Evolutionary conservation across 176 grass and related monocot genomes (phyloP), one percentile per base, ranked within the genome.

Genomic region (Eleusine indica): DNA sequence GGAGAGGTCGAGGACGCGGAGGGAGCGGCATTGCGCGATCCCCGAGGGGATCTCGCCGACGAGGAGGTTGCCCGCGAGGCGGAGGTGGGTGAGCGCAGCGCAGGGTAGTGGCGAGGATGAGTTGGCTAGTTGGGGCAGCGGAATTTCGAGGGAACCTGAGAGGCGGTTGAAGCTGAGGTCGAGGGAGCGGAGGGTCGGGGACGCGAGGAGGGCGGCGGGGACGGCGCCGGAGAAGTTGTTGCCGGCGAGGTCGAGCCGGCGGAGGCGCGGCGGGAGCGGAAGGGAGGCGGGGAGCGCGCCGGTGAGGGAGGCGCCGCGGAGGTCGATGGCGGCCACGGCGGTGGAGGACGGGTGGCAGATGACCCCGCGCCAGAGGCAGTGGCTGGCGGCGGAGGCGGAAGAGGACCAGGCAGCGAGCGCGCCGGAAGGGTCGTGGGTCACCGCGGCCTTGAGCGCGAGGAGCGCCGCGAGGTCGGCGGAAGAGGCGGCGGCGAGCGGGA

Each of bases 341-440:
- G 71, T 16, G 40, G 86, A 83, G 70, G 30, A 28, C 22, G 83
- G 68, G 57, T 77, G 56, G 83, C 89, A 94, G 71, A 71, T 71
- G 86, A 94, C 89, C 18, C 92, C 92, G 66, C 41, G 80, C 92
- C 92, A 94, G 66, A 8, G 61, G 83, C 86, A 91, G 86, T 84
- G 72, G 70, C 39, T 60, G 21, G 57, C 22, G 54, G 22, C 7
- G 69, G 83, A 42, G 61, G 76, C 44, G 29, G 68, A 38, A 5
- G 66, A 18, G 8, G 66, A 76, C 91, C 91, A 93, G 51, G 52
- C 35, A 42, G 82, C 69, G 80, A 94, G 86, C 71, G 80, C 60
- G 16, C 70, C 64, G 47, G 47, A 37, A 0, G 92, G 89, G 83
- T 94, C 92, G 48, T 67, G 22, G 52, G 83, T 62, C 38, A 91